A percentile compares a stretch with the other conserved stretches of the same genome.
Conservation (phyloP, 2,329 filamentous ascomycete species). For the Parafenestella ontariensis region DNA sequence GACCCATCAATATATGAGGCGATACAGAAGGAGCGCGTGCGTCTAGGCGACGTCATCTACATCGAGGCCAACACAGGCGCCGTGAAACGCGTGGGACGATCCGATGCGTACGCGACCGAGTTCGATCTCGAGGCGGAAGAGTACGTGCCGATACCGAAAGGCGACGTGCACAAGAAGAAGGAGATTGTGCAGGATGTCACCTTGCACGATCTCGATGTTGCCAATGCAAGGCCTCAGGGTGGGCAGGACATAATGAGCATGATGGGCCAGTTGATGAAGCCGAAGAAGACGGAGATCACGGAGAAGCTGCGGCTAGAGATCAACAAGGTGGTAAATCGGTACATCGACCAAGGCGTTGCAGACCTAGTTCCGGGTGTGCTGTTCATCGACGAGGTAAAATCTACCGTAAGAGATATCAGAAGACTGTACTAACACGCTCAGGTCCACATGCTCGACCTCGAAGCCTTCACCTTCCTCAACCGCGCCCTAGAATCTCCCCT, state of each 20-base stretch:
- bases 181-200: constrained; percentile 99
- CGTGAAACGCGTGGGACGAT: constrained; percentile 94
- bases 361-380: constrained; percentile 97
- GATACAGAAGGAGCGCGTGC: constrained; percentile 96
- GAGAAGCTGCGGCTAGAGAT: constrained; percentile 96
- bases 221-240: constrained; percentile 92
- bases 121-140: constrained; percentile 99
- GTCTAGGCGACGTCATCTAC: constrained; percentile 96
- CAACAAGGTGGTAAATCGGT: constrained; percentile 99
- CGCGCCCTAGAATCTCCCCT: constrained; percentile 95
- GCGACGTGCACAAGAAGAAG: constrained; percentile 99
- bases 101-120: constrained; percentile 96
- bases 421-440: constrained; percentile 49
- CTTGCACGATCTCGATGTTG: constrained; percentile 93
- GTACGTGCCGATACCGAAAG: constrained; percentile 98
- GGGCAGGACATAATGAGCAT: constrained; percentile 99
- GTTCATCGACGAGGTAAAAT: constrained; percentile 92
- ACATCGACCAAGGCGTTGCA: constrained; percentile 97
- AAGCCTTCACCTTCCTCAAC: constrained; percentile 99
- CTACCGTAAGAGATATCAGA: neutral
- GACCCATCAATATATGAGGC: constrained; percentile 99
- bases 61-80: constrained; percentile 99
- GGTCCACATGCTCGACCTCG: constrained; percentile 99
- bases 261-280: constrained; percentile 99
- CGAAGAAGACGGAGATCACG: constrained; percentile 98